Conservation (phyloP, 2,329 filamentous ascomycete genomes). For the Aureobasidium subglaciale region DNA sequence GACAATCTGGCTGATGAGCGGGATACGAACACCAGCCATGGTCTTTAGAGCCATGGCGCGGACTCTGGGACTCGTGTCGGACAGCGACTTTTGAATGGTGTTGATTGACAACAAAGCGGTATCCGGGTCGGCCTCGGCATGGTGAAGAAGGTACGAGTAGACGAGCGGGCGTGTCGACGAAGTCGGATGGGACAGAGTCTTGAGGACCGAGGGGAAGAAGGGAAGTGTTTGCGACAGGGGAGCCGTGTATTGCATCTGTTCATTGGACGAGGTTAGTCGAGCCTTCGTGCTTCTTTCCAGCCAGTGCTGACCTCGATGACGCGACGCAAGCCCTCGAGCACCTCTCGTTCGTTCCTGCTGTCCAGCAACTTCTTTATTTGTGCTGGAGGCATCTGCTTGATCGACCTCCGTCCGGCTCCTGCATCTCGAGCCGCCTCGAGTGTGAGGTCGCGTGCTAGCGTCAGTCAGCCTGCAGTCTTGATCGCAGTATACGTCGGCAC, state of each 20-base stretch:
- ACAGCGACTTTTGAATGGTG: constrained; percentile 95
- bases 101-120: constrained; percentile 95
- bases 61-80: constrained; percentile 83
- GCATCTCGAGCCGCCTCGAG: constrained; percentile 93
- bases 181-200: constrained; percentile 91
- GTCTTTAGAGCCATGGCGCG: constrained; percentile 87
- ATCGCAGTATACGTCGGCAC: background rate
- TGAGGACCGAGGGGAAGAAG: constrained; percentile 96
- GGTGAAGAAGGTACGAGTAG: constrained; percentile 94
- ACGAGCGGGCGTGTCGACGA: constrained; percentile 96
- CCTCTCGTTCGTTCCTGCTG: constrained; percentile 85
- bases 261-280: constrained; percentile 11
- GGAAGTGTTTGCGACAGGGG: constrained; percentile 79
- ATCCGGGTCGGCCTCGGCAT: constrained; percentile 93
- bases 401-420: constrained; percentile 50
- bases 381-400: constrained; percentile 62
- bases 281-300: background rate
- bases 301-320: constrained; percentile 49
- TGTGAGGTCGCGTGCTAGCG: constrained; percentile 84
- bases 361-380: constrained; percentile 94
- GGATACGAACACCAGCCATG: constrained; percentile 96
- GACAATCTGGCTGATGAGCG: constrained; percentile 96
- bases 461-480: constrained; percentile 3
- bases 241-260: constrained; percentile 93
- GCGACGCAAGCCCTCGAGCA: constrained; percentile 81